Evolutionary conservation across 257 asterid species (phyloP), one percentile per base, ranked within the genome.

Genomic region (Coffea eugenioides): DNA sequence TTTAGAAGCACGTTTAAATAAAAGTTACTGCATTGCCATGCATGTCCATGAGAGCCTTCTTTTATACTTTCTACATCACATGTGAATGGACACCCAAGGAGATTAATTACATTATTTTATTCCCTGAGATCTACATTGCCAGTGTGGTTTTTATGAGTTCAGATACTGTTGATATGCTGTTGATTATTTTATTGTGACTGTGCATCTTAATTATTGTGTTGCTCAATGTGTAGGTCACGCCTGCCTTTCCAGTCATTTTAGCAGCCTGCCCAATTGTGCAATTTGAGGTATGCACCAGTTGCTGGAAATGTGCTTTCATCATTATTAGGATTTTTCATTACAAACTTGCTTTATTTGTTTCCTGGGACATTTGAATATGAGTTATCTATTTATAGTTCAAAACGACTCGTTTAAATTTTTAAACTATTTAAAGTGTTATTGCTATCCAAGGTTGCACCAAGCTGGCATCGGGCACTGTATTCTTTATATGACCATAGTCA

Each of bases 201-300:
- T 62, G 51, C 25, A 34, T 68, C 15, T 65, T 81, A 71, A 76
- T 87, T 69, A 88, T 54, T 79, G 64, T 80, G 69, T 70, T 78
- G 83, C 81, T 75, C 61, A 45, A 71, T 87, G 79, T 85, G 88
- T 82, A 96, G 98, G 98, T 92, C 62, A 94, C 97, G 45, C 98
- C 99, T 71, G 82, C 97, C 31, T 90, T 91, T 81, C 98, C 98
- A 36, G 83, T 94, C 82, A 54, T 87, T 77, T 79, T 94, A 81
- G 97, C 97, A 72, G 89, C 92, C 59, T 84, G 90, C 77, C 99
- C 98, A 1, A 62, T 91, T 80, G 79, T 96, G 80, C 97, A 94
- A 85, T 94, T 94, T 89, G 95, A 96, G 97, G 98, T 95, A 83
- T 71, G 90, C 74, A 79, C 74, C 65, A 36, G 64, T 77, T 62